phyloP scores from a whole-genome alignment of 225 moss, liverwort and hornwort genomes.

The Rhytidiadelphus loreus region DNA sequence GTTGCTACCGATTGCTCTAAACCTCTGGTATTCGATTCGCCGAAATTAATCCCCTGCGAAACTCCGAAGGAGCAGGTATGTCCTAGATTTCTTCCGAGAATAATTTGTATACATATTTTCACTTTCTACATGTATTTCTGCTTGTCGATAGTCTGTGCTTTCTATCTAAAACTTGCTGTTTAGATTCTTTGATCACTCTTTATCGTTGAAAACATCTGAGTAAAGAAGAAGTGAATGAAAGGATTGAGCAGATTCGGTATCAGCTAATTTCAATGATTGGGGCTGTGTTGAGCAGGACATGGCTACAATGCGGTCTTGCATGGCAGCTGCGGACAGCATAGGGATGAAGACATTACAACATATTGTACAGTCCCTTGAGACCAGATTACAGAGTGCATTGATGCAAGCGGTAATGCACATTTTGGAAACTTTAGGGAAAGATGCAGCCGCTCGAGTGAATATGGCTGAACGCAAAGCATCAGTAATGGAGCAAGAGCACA shows the following conservation, averaged over 20 bases:
- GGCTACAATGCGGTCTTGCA: slow-evolving; percentile 35
- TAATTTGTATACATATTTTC: background rate
- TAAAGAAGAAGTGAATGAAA: background rate
- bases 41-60: slow-evolving; percentile 28
- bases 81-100: background rate
- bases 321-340: slow-evolving; percentile 33
- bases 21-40: slow-evolving; percentile 11
- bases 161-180: background rate
- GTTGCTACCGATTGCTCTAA: slow-evolving; percentile 11
- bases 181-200: background rate
- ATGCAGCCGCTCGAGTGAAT: slow-evolving; percentile 46
- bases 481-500: slow-evolving; percentile 50
- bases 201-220: background rate
- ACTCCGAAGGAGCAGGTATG: slow-evolving; percentile 32
- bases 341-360: slow-evolving; percentile 51
- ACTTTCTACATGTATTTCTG: background rate
- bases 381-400: slow-evolving; percentile 52
- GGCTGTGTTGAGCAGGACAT: slow-evolving; percentile 34
- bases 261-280: background rate
- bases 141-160: background rate
- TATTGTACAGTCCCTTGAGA: slow-evolving; percentile 51
- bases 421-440: slow-evolving; percentile 53
- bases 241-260: background rate
- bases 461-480: slow-evolving; percentile 60
- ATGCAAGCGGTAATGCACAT: slow-evolving; percentile 65